phyloP scores from a whole-genome alignment of 306 rosid genomes.

The Begonia peltatifolia region DNA sequence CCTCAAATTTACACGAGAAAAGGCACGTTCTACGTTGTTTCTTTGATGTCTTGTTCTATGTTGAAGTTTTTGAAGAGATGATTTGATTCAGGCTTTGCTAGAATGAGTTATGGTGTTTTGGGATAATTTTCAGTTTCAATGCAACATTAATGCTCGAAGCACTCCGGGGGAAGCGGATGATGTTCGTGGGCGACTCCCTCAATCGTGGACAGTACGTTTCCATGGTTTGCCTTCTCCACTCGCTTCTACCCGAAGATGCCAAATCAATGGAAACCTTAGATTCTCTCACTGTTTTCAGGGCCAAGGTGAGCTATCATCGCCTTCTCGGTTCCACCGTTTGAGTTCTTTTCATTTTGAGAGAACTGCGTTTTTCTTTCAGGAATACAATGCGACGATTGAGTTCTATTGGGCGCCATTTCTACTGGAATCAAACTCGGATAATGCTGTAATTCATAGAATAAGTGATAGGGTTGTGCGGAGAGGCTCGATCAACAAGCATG shows the following conservation, averaged over 20 bases:
- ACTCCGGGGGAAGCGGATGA: slow-evolving; percentile 83
- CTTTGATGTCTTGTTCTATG: too few relatives aligned
- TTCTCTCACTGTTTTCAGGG: slow-evolving; percentile 78
- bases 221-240: slow-evolving; percentile 74
- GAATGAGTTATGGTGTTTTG: too few relatives aligned
- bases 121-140: slow-evolving; percentile 39
- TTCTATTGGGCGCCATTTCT: slow-evolving; percentile 99
- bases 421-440: slow-evolving; percentile 71
- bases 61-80: too few relatives aligned
- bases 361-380: slow-evolving; percentile 18
- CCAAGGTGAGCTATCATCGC: slow-evolving; percentile 34
- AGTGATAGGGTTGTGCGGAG: slow-evolving; percentile 73
- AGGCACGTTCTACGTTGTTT: too few relatives aligned
- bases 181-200: slow-evolving; percentile 90
- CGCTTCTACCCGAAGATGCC: slow-evolving; percentile 47
- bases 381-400: slow-evolving; percentile 87
- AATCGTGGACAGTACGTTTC: slow-evolving; percentile 92
- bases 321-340: not conserved
- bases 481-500: slow-evolving; percentile 82
- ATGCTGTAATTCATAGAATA: slow-evolving; percentile 64
- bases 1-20: too few relatives aligned
- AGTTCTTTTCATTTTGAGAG: not conserved
- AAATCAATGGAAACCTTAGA: slow-evolving; percentile 88
- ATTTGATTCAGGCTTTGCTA: too few relatives aligned
- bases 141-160: slow-evolving; percentile 77